These are phyloP conservation scores for Sequoiadendron giganteum DNA, from an alignment of 75 land plant genomes.

Conservation along the genomic window DNA sequence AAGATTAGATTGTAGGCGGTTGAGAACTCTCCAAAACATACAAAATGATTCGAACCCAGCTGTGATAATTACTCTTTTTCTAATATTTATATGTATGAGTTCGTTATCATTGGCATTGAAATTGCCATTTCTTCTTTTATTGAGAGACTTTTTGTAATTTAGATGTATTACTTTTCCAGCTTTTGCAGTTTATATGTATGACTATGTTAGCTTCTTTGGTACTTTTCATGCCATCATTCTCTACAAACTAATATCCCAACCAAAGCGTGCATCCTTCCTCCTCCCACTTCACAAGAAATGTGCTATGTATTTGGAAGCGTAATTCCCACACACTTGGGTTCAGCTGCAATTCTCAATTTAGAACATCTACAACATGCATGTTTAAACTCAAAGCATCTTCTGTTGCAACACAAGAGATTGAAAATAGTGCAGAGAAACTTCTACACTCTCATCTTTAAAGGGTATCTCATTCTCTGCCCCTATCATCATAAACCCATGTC, in stretches of 20 bases:
- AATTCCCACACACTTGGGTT: not conserved
- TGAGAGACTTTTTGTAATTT: no score
- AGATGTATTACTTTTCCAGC: no score
- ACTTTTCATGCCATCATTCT: not conserved
- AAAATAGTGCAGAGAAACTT: conserved; percentile 11
- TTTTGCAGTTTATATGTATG: no score
- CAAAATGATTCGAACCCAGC: no score
- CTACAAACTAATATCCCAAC: not conserved
- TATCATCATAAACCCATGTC: not conserved
- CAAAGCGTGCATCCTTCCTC: not conserved
- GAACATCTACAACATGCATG: not conserved
- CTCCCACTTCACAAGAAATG: not conserved
- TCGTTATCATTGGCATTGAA: no score
- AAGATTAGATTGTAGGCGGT: no score
- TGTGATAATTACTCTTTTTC: no score
- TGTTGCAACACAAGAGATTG: not conserved
- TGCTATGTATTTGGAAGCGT: not conserved
- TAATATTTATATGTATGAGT: no score
- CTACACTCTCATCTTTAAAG: not conserved
- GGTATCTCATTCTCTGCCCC: not conserved
- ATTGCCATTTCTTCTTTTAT: no score
- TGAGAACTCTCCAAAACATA: no score
- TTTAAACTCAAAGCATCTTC: not conserved
- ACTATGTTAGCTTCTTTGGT: no score
- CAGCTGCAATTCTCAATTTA: not conserved